Base-by-base conservation (phyloP, 2,329 filamentous ascomycete species). In the Penicillium sp. region DNA sequence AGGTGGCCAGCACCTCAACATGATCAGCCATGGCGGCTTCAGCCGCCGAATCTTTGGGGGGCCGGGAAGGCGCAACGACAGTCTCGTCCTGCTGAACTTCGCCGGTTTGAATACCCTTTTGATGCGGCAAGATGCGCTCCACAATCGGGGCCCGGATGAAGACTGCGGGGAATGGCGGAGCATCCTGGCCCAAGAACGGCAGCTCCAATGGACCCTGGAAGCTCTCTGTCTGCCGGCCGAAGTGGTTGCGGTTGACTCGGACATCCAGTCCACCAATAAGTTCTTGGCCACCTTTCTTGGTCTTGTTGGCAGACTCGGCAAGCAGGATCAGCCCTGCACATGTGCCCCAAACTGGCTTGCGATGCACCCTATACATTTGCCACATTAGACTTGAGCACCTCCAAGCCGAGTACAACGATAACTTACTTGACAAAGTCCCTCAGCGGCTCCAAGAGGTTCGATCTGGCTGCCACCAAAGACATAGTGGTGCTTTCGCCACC, bases 101-200 rank as follows among this genome's bases (percentile, higher is more conserved):
- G 30, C 71, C 76, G 2, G 66, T 65, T 61, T 84, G 81, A n/a
- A 79, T 71, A 2, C 79, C 80, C 13, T 74, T 64, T 11, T 69
- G 67, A 45, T 76, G 72, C 5, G 75, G 80, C 24, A 96, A 73
- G 1, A 97, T 75, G 66, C 86, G 87, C 70, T 97, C 92, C 1
- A 99, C 92, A 0, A 97, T 87, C 0, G 94, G 94, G 0, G 94
- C 94, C 8, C 94, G 83, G 64, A 99, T 99, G 71, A 99, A 99
- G 28, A 97, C 88, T 1, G 86, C 90, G 2, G 84, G 83, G 67
- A 95, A 97, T 0, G 82, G 80, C 11, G 58, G 41, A 44, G 68
- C 62, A 13, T 67, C 58, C 63, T 57, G 33, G 53, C 60, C 59
- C 5, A 95, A 75, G 63, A 95, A 95, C 0, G 86, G 84, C 22